Conservation (phyloP, 768 basidiomycete genomes). For the Royoungia palumana region DNA sequence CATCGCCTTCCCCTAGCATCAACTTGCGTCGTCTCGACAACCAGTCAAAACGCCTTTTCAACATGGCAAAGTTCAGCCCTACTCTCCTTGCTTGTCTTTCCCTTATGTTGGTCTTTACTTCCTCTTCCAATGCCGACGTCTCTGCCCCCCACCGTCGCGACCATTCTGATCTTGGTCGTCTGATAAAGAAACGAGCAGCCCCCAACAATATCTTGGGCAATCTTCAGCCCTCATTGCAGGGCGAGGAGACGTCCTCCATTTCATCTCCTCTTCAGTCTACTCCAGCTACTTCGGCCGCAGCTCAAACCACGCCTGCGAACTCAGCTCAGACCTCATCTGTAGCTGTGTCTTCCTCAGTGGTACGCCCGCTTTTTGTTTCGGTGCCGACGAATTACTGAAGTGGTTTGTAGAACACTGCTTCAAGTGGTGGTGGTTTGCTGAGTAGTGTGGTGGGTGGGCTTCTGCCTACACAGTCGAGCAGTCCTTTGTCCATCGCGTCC, state of each 20-base stretch:
- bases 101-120: slow-evolving; percentile 48
- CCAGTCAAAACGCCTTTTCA: slow-evolving; percentile 11
- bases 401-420: slow-evolving; percentile 11
- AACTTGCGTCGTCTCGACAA: background rate
- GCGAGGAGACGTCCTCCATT: slow-evolving; percentile 2
- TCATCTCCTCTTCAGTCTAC: slow-evolving; percentile 27
- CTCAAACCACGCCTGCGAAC: slow-evolving; percentile 16
- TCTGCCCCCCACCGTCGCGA: slow-evolving; percentile 46
- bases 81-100: slow-evolving; percentile 63
- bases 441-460: slow-evolving; percentile 10
- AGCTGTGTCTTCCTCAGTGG: slow-evolving; percentile 15
- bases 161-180: slow-evolving; percentile 57
- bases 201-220: slow-evolving; percentile 18
- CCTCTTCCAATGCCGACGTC: slow-evolving; percentile 46
- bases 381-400: slow-evolving; percentile 1
- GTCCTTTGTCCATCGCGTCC: slow-evolving; percentile 17
- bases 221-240: slow-evolving; percentile 1
- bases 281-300: slow-evolving; percentile 5
- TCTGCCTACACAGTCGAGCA: slow-evolving; percentile 16
- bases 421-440: slow-evolving; percentile 7
- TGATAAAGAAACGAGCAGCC: slow-evolving; percentile 61
- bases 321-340: slow-evolving; percentile 12
- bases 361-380: slow-evolving; percentile 9
- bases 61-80: slow-evolving; percentile 55
- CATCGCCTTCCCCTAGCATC: background rate